Base-by-base conservation (phyloP, 2,329 filamentous ascomycete species). In the Teratosphaeria viscida region DNA sequence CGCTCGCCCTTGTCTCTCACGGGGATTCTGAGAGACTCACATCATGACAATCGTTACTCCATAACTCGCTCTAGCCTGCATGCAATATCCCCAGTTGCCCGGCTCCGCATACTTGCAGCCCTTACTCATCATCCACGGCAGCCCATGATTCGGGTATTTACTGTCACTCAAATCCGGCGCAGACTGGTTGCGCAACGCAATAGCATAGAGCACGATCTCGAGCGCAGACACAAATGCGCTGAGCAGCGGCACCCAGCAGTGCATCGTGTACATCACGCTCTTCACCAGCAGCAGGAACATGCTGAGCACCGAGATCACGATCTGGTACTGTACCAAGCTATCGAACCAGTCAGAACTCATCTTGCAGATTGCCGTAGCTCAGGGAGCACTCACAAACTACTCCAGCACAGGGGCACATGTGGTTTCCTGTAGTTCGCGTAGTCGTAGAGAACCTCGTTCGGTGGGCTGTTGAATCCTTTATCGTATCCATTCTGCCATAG, bases 241-340 rank as follows among this genome's bases (percentile, higher is more conserved):
- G 59, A 91, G 61, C 61, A 89, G 70, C 5, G 89, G 89, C 65
- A 80, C 84, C 79, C 85, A 90, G 67, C 86, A 76, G 71, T 86
- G 84, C 80, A 91, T 84, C 68, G 89, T 83, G 74, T 82, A 85
- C 68, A 82, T 79, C 62, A 87, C 82, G 63, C 82, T 79, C 77
- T 90, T 91, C 72, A 81, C 78, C 53, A 92, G 80, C 62, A 90
- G 81, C 71, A 90, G 79, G 77, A 92, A 92, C 72, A 89, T 86
- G 60, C 84, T 85, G 58, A 90, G 78, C 64, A 92, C 82, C 43
- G 87, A 87, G 65, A 91, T 86, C 69, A 86, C 86, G 65, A 91
- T 83, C 69, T 92, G 90, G 76, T 83, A 90, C 66, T 86, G 79
- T 55, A 88, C 90, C 63, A 90, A 78, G 59, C 88, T 92, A 69